A percentile compares a stretch with the other conserved stretches of the same genome.
Conservation (phyloP, 78 protist genomes). For the Tieghemostelium lacteum region DNA sequence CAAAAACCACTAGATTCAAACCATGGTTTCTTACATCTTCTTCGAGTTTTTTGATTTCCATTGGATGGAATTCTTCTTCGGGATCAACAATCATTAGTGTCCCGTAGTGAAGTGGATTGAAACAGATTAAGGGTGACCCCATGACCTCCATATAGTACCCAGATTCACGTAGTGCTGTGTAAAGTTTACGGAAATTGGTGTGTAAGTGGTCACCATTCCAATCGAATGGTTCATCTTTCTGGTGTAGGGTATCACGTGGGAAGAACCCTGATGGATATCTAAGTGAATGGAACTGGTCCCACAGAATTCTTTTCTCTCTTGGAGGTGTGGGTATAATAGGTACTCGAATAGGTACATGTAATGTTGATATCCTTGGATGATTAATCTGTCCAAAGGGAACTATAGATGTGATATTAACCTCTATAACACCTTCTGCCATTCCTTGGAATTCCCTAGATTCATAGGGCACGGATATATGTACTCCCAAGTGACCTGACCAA, state of each 20-base stretch:
- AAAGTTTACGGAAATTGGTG: slow-evolving; percentile 91
- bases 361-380: not conserved
- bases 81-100: slow-evolving; percentile 95
- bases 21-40: slow-evolving; percentile 87
- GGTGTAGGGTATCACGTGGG: slow-evolving; percentile 90
- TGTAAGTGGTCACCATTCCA: slow-evolving; percentile 98
- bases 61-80: slow-evolving; percentile 90
- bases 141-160: slow-evolving; percentile 75
- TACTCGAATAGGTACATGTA: slow-evolving; percentile 69
- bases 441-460: slow-evolving; percentile 59
- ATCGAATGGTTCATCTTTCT: slow-evolving; percentile 90
- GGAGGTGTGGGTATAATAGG: slow-evolving; percentile 89
- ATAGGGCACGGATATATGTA: slow-evolving; percentile 52
- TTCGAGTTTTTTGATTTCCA: slow-evolving; percentile 86
- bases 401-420: slow-evolving; percentile 40
- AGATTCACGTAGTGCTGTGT: not conserved
- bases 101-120: slow-evolving; percentile 91
- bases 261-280: slow-evolving; percentile 94
- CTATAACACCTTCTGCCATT: slow-evolving; percentile 61
- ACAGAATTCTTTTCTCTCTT: slow-evolving; percentile 90
- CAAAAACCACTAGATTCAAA: slow-evolving; percentile 83
- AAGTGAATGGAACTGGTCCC: slow-evolving; percentile 94
- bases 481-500: slow-evolving; percentile 90
- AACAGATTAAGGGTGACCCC: slow-evolving; percentile 89
- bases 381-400: not conserved